A percentile compares a stretch with the other conserved stretches of the same genome.
These are phyloP conservation scores for Chamaecrista fasciculata DNA, from an alignment of 306 rosid genomes.

Conservation along the genomic window DNA sequence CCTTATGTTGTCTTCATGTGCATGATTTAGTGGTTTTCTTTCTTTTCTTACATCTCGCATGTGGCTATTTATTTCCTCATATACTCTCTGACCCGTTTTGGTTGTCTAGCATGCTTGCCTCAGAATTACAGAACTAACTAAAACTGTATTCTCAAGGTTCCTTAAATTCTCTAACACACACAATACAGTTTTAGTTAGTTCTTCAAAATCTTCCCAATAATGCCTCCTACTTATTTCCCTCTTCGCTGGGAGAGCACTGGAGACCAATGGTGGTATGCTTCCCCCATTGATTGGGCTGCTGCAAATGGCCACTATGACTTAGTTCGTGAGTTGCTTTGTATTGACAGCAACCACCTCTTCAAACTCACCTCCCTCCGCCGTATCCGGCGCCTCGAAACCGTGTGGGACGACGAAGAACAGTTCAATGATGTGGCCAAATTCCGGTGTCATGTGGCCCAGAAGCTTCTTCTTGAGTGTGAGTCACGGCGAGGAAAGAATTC, in stretches of 20 bases:
- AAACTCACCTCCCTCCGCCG: conserved; percentile 92
- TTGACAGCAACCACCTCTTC: conserved; percentile 87
- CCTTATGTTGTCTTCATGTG: conserved; percentile 34
- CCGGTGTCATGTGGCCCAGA: conserved; percentile 62
- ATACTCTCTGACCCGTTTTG: neutral
- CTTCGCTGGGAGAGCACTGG: conserved; percentile 99
- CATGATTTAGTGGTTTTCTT: conserved; percentile 22
- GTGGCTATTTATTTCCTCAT: conserved; percentile 11
- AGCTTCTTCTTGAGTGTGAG: conserved; percentile 67
- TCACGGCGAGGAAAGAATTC: conserved; percentile 65
- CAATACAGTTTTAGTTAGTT: conserved; percentile 13
- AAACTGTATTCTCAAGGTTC: no score
- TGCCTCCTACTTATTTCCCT: conserved; percentile 90
- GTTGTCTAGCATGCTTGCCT: no score
- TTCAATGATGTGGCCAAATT: conserved; percentile 76
- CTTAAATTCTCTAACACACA: conserved; percentile 6
- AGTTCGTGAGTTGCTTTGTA: conserved; percentile 74
- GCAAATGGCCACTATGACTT: conserved; percentile 96
- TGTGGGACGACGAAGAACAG: conserved; percentile 91
- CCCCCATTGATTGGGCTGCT: conserved; percentile 96
- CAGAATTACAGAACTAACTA: no score
- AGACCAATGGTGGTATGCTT: conserved; percentile 99
- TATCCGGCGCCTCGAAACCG: conserved; percentile 83
- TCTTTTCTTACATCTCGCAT: conserved; percentile 30
- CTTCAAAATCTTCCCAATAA: conserved; percentile 31